Percentiles rank a stretch among this genome's conserved stretches.
phyloP scores from a whole-genome alignment of 495 filamentous ascomycete species.

The Neurospora africana region DNA sequence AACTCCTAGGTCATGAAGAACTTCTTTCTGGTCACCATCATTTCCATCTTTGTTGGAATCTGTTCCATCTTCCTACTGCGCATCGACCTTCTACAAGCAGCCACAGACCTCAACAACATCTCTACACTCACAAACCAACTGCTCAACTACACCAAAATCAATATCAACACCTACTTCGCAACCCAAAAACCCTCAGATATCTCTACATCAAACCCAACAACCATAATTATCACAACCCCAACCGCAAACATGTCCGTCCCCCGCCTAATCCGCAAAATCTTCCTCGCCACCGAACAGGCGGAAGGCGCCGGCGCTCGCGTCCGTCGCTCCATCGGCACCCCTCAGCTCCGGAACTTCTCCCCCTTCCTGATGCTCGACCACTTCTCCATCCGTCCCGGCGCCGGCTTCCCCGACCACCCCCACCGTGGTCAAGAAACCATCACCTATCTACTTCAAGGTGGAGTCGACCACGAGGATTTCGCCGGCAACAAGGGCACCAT shows the following conservation, averaged over 20 bases:
- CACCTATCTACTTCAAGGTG: constrained; percentile 77
- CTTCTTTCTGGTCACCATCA: constrained; percentile 17
- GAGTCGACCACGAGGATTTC: constrained; percentile 92
- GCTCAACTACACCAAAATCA: neutral
- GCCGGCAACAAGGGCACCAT: constrained; percentile 83
- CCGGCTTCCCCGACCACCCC: constrained; percentile 44
- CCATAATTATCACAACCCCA: neutral
- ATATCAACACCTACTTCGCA: neutral
- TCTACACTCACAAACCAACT: constrained; percentile 3
- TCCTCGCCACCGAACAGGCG: constrained; percentile 75
- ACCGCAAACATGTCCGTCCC: constrained; percentile 51
- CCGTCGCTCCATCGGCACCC: constrained; percentile 77
- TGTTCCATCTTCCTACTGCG: constrained; percentile 24
- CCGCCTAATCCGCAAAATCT: constrained; percentile 66
- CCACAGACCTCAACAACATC: constrained; percentile 10
- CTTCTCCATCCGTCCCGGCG: constrained; percentile 68
- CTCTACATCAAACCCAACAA: too few relatives aligned
- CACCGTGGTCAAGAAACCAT: constrained; percentile 62
- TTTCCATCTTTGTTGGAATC: constrained; percentile 29
- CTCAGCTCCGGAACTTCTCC: constrained; percentile 72
- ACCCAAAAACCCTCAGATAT: neutral
- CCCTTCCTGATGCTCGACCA: constrained; percentile 98
- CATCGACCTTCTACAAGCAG: constrained; percentile 18
- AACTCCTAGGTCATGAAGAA: constrained; percentile 17
- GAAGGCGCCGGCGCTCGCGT: constrained; percentile 88